phyloP scores from a whole-genome alignment of 1,139 yeast species.

The Scheffersomyces illinoinensis region DNA sequence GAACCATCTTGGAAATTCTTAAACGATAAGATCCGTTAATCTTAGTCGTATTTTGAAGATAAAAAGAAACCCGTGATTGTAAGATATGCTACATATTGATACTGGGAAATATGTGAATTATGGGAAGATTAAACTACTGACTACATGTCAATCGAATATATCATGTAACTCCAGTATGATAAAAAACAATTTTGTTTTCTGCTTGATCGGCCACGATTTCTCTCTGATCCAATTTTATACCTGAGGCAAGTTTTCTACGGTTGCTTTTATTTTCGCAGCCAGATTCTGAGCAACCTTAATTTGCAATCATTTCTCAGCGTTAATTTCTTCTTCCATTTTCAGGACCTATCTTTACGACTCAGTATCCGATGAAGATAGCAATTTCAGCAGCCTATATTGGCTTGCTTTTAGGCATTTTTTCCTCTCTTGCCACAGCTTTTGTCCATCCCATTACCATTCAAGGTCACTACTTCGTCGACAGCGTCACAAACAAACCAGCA shows the following conservation, averaged over 20 bases:
- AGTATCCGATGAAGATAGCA: not conserved
- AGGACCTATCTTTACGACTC: not conserved
- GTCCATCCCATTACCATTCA: conserved; percentile 62
- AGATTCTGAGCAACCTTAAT: not conserved
- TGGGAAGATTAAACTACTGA: too few species aligned
- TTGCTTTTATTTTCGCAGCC: not conserved
- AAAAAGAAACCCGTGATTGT: not conserved
- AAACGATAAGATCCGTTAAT: not conserved
- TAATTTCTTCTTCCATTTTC: not conserved
- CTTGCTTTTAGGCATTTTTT: not conserved
- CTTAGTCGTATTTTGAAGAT: too few species aligned
- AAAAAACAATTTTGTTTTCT: not conserved
- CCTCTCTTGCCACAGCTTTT: conserved; percentile 17
- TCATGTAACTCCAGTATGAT: not conserved
- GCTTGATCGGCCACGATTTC: not conserved
- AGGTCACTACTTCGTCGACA: conserved; percentile 74
- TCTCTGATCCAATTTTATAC: not conserved
- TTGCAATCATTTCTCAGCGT: not conserved
- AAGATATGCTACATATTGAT: not conserved
- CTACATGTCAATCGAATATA: too few species aligned
- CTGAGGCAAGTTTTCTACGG: not conserved
- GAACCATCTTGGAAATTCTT: too few species aligned
- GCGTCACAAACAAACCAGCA: conserved; percentile 76
- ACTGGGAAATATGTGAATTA: too few species aligned
- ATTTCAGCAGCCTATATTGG: not conserved